phyloP scores from a whole-genome alignment of 495 filamentous ascomycete species.

The Cladorrhinum samala region DNA sequence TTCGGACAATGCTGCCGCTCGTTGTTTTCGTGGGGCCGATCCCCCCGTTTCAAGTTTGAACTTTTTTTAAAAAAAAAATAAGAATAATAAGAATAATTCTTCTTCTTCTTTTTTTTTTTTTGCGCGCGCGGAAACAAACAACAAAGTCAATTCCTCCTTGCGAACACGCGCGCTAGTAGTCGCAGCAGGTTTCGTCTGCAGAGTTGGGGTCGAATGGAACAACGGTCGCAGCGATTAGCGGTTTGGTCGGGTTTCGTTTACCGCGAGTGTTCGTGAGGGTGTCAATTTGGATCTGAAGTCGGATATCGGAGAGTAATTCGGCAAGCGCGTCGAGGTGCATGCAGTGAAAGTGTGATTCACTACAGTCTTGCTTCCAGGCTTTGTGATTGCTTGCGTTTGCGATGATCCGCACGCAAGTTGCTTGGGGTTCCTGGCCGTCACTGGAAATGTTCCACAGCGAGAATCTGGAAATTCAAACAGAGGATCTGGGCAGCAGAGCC shows the following conservation, averaged over 20 bases:
- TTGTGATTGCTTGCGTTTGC: no score
- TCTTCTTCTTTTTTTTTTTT: background rate
- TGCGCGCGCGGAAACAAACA: background rate
- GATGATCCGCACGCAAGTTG: no score
- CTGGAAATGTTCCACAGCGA: background rate
- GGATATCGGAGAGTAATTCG: background rate
- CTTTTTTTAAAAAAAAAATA: no score
- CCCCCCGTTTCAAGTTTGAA: background rate
- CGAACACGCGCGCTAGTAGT: background rate
- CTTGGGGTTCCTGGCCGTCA: no score
- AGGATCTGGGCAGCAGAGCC: no score
- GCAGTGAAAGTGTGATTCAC: constrained; percentile 4
- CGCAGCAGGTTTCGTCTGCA: background rate
- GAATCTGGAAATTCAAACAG: background rate
- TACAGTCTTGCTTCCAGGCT: no score
- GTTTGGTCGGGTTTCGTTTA: background rate
- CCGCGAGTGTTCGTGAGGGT: background rate
- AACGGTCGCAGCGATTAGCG: background rate
- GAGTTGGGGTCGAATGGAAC: background rate
- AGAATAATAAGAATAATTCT: no score
- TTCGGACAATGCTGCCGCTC: background rate
- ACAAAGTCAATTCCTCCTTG: no score
- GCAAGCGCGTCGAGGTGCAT: background rate
- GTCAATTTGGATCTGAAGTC: background rate
- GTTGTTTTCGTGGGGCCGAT: background rate